Evolutionary conservation across 306 rosid species (phyloP).

Genomic region (Citrullus amarus): DNA sequence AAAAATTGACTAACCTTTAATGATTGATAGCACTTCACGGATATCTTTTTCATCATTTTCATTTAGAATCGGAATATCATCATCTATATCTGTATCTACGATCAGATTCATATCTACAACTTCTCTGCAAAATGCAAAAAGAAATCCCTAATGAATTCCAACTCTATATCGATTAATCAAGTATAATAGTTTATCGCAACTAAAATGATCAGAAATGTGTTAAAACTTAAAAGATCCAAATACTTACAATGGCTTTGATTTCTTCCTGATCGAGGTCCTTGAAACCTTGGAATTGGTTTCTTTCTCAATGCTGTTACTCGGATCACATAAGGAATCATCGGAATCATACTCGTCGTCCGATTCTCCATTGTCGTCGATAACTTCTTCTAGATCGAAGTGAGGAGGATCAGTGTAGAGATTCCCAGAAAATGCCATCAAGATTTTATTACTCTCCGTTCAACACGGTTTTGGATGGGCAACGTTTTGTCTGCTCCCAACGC

Average conservation of each 20-base stretch:
- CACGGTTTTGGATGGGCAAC: neutral
- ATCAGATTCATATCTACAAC: slow-evolving; percentile 7
- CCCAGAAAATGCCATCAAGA: slow-evolving; percentile 30
- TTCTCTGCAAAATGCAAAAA: slow-evolving; percentile 25
- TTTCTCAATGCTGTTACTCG: slow-evolving; percentile 25
- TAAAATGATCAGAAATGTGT: neutral
- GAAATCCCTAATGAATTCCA: neutral
- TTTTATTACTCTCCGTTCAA: neutral
- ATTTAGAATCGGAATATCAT: slow-evolving; percentile 18
- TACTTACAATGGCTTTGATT: slow-evolving; percentile 27
- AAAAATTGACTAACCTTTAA: slow-evolving; percentile 31
- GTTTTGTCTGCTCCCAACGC: neutral
- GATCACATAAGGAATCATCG: slow-evolving; percentile 34
- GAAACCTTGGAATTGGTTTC: slow-evolving; percentile 33
- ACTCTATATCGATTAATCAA: neutral
- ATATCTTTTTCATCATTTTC: slow-evolving; percentile 22
- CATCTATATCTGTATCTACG: slow-evolving; percentile 16
- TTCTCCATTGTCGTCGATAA: slow-evolving; percentile 20
- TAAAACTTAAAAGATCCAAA: neutral
- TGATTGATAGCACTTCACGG: slow-evolving; percentile 27
- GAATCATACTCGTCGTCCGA: slow-evolving; percentile 24
- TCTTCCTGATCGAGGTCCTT: slow-evolving; percentile 32
- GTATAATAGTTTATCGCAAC: neutral
- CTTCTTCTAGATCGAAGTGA: slow-evolving; percentile 3
- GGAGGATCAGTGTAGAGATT: neutral